Evolutionary conservation across 306 rosid species (phyloP).

Genomic region (Rubus parviflorus): DNA sequence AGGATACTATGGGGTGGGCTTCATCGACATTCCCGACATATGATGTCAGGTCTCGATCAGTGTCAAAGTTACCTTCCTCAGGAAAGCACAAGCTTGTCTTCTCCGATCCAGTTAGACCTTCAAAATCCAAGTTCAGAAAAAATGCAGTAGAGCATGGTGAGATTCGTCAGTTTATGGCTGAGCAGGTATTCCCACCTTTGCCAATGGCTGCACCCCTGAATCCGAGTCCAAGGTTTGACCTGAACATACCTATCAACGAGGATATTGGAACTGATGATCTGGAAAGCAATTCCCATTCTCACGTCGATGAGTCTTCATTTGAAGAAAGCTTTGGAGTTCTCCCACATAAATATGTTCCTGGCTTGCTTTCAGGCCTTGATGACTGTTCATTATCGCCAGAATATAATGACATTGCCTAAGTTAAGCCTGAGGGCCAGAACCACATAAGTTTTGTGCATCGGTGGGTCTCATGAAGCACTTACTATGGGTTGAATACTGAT

Average conservation of each 20-base stretch:
- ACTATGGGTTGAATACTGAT: not conserved
- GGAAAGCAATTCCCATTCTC: slow-evolving; percentile 29
- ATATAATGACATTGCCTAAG: slow-evolving; percentile 62
- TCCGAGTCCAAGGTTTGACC: slow-evolving; percentile 39
- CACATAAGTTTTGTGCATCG: slow-evolving; percentile 17
- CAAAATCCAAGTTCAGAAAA: slow-evolving; percentile 65
- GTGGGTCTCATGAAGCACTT: slow-evolving; percentile 11
- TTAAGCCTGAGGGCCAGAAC: slow-evolving; percentile 21
- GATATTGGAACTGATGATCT: slow-evolving; percentile 33
- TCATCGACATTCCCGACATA: slow-evolving; percentile 67
- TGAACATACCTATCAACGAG: slow-evolving; percentile 24
- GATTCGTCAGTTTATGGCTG: slow-evolving; percentile 39
- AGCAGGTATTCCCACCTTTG: slow-evolving; percentile 36
- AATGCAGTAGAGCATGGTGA: slow-evolving; percentile 51
- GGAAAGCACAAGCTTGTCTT: slow-evolving; percentile 73
- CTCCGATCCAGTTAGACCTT: slow-evolving; percentile 50
- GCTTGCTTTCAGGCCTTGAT: slow-evolving; percentile 59
- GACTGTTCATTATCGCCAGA: slow-evolving; percentile 52
- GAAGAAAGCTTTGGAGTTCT: slow-evolving; percentile 48
- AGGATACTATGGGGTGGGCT: slow-evolving; percentile 78
- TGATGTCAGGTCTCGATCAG: slow-evolving; percentile 59
- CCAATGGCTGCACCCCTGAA: slow-evolving; percentile 35
- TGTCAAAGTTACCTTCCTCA: slow-evolving; percentile 55
- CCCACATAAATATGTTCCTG: slow-evolving; percentile 49
- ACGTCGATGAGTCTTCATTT: slow-evolving; percentile 28